These are phyloP conservation scores for Cyberlindnera mississippiensis DNA, from an alignment of 805 yeast species.

Conservation along the genomic window DNA sequence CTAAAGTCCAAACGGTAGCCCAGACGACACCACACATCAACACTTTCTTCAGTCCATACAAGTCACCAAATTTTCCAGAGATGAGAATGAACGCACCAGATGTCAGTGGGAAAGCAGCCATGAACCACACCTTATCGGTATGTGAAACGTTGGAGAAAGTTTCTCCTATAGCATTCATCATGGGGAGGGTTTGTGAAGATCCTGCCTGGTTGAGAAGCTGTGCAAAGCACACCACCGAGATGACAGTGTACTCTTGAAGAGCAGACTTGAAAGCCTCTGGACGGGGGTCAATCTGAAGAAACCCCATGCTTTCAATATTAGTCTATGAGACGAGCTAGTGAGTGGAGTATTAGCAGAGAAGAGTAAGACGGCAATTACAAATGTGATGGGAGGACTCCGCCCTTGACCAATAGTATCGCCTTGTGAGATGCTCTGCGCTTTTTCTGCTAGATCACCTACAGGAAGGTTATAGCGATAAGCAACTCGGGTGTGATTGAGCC, in stretches of 20 bases:
- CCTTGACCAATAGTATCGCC: no score
- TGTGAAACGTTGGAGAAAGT: constrained; percentile 29
- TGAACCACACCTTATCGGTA: constrained; percentile 51
- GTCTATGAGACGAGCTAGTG: no score
- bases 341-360: no score
- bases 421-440: no score
- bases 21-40: constrained; percentile 53
- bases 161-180: constrained; percentile 32
- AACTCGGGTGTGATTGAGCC: no score
- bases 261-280: background rate
- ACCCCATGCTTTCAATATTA: background rate
- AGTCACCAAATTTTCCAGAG: constrained; percentile 69
- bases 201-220: constrained; percentile 42
- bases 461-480: no score
- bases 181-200: constrained; percentile 34
- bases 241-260: background rate
- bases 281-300: background rate
- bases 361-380: no score
- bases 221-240: constrained; percentile 16
- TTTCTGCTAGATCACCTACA: no score
- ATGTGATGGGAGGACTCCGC: no score
- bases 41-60: constrained; percentile 58
- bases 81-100: constrained; percentile 69
- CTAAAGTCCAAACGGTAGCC: constrained; percentile 52
- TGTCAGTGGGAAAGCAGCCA: constrained; percentile 67